Evolutionary conservation across 192 early-diverging fungal species (phyloP), one percentile per base, ranked within the genome.

Genomic region (Rhizophagus prolifer): DNA sequence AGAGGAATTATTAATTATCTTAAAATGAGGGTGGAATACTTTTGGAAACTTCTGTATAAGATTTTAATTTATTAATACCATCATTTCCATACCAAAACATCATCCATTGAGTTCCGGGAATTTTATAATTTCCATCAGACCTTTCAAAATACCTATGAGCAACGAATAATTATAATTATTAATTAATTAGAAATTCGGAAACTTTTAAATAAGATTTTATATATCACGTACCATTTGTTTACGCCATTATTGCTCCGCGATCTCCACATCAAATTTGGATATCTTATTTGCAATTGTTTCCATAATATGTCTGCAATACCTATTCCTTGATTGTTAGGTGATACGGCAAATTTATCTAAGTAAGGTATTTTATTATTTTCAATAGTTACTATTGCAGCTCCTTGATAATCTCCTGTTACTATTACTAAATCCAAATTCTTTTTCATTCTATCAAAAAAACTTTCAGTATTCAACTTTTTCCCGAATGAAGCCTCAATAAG

Each of bases 251-350:
- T 88, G 9, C 84, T 86, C 54, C 96, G 88, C 76, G 91, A 92
- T 75, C 96, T 82, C 97, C 97, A 98, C 54, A 91, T 85, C 44
- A 93, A 66, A 68, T 92, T 88, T 1, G 90, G 88, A 81, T 92
- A 96, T 31, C 82, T 85, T 50, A 87, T 85, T 34, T 85, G 82
- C 72, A 97, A 80, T 75, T 89, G 86, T 58, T 91, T 89, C 97
- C 97, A 98, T 62, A 98, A 79, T n/a, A 96, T 96, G 80, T 98
- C 97, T 0, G 96, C 95, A 61, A 96, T 88, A 0, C 97, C 97
- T 26, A 93, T 94, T 12, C 97, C 97, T 83, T 98, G 97, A 66
- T 85, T 88, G 25, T 86, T 86, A 1, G 95, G 97, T 3, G 89
- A 85, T 19, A 97, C 94, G 0, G 94, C 93, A 83, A 97, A 96